Percentiles rank a stretch among this genome's conserved stretches.
These are phyloP conservation scores for Takakia lepidozioides DNA, from an alignment of 225 moss, liverwort and hornwort species.

Conservation along the genomic window DNA sequence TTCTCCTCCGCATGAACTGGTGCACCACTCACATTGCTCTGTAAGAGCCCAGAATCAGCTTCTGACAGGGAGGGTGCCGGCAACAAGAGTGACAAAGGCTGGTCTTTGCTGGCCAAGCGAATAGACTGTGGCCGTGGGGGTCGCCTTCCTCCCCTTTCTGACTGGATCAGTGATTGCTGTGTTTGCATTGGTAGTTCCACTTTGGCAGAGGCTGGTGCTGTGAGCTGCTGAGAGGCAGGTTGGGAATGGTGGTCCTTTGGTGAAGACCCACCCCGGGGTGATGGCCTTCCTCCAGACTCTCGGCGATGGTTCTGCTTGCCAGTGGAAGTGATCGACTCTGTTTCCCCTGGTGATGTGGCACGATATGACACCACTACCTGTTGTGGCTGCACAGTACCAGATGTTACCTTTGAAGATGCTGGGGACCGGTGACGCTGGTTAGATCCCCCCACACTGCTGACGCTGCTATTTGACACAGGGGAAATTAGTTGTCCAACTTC, in stretches of 20 bases:
- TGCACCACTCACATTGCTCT: neutral
- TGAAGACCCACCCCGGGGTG: conserved; percentile 34
- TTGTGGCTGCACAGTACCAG: conserved; percentile 29
- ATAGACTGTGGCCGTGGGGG: conserved; percentile 91
- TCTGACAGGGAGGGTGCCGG: conserved; percentile 27
- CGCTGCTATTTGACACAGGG: conserved; percentile 16
- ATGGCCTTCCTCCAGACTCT: conserved; percentile 38
- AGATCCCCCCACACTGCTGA: conserved; percentile 13
- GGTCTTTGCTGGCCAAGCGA: conserved; percentile 77
- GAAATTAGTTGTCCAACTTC: conserved; percentile 36
- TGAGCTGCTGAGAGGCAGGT: conserved; percentile 16
- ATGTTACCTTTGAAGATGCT: conserved; percentile 36
- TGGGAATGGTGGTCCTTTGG: conserved; percentile 28
- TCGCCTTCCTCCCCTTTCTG: conserved; percentile 80
- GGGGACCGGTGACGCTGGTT: conserved; percentile 62
- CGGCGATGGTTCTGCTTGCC: conserved; percentile 53
- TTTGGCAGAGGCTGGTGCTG: conserved; percentile 21
- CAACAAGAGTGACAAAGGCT: conserved; percentile 30
- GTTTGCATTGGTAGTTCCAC: conserved; percentile 33
- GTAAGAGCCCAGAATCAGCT: conserved; percentile 29
- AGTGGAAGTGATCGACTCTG: conserved; percentile 10
- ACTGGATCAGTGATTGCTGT: conserved; percentile 31
- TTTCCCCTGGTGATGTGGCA: conserved; percentile 37
- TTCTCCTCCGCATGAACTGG: conserved; percentile 51
- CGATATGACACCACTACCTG: conserved; percentile 33